Evolutionary conservation across 2,329 filamentous ascomycete species (phyloP), one percentile per base, ranked within the genome.

Genomic region (Exophiala aquamarina): DNA sequence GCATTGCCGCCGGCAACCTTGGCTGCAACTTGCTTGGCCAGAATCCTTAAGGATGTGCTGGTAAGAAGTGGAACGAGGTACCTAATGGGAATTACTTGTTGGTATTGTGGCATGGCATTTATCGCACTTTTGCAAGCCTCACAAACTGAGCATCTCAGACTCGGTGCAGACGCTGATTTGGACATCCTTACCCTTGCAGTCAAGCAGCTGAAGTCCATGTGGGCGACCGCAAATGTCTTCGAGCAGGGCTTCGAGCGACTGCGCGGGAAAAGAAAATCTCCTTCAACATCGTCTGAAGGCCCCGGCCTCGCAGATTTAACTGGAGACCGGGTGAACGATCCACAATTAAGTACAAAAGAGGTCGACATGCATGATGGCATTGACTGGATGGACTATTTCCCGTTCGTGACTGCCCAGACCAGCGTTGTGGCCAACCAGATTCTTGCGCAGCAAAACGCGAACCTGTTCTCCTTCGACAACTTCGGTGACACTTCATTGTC

Each of bases 11-110:
- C 67, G 1, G 67, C 68, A n/a, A 66, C 68, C 4, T 49, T 70
- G 2, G 68, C 68, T 2, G 68, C 68, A 3, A 66, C 66, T 3
- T 71, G 68, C 51, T 62, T 68, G n/a, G 63, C 65, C 1, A 59
- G 67, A 3, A 68, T 70, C 19, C 53, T 72, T 3, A 50, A 65
- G 18, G 70, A 73, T 28, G 64, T 68, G 2, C 47, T 73, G 1
- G 61, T 62, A 0, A 62, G 70, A 0, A 69, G 70, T 0, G 41
- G 23, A 5, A 35, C 43, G 11, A 36, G 38, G 18, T 41, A 35
- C n/a, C 61, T 73, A 1, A 70, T 70, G 65, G 67, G 66, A 1
- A 71, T 72, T 7, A 67, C 66, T 0, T 70, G 69, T 28, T 73
- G 70, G 70, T 71, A 73, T 38, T 60, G 59, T 17, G 66, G 66